A percentile compares a stretch with the other conserved stretches of the same genome.
These are phyloP conservation scores for Tylopilus sp. DNA, from an alignment of 768 basidiomycete species.

Conservation along the genomic window DNA sequence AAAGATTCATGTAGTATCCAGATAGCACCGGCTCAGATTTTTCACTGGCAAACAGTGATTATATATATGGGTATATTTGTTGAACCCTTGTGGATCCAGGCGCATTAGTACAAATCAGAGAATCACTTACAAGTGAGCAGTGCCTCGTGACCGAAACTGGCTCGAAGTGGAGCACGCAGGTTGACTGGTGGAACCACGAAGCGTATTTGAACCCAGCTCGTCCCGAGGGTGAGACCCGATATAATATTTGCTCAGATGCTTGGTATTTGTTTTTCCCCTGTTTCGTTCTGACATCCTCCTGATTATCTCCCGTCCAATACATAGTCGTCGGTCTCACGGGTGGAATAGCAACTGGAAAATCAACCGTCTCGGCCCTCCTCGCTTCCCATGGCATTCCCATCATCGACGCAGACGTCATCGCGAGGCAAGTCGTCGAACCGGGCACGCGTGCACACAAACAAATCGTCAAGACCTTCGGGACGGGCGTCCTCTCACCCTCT, in stretches of 20 bases:
- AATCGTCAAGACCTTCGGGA: conserved; percentile 72
- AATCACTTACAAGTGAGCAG: too few species aligned
- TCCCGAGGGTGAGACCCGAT: background rate
- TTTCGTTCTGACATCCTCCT: background rate
- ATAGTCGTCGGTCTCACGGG: conserved; percentile 93
- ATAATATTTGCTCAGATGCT: conserved; percentile 13
- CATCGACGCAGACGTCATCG: conserved; percentile 89
- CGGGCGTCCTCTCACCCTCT: conserved; percentile 50
- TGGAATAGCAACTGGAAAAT: conserved; percentile 96
- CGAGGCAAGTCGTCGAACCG: conserved; percentile 81
- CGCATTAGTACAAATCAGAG: too few species aligned
- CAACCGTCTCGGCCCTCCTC: conserved; percentile 79
- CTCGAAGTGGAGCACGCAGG: too few species aligned
- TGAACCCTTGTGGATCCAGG: too few species aligned
- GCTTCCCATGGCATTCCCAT: conserved; percentile 68
- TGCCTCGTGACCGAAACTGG: too few species aligned
- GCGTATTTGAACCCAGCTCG: too few species aligned
- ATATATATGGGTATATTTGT: too few species aligned
- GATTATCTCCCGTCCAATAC: background rate
- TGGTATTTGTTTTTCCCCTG: conserved; percentile 8
- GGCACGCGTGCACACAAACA: conserved; percentile 69
- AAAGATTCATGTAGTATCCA: too few species aligned
- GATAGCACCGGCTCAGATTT: too few species aligned
- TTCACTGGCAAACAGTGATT: too few species aligned
- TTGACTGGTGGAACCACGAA: too few species aligned